phyloP scores from a whole-genome alignment of 2,329 filamentous ascomycete species.

The Hymenoscyphus linearis region DNA sequence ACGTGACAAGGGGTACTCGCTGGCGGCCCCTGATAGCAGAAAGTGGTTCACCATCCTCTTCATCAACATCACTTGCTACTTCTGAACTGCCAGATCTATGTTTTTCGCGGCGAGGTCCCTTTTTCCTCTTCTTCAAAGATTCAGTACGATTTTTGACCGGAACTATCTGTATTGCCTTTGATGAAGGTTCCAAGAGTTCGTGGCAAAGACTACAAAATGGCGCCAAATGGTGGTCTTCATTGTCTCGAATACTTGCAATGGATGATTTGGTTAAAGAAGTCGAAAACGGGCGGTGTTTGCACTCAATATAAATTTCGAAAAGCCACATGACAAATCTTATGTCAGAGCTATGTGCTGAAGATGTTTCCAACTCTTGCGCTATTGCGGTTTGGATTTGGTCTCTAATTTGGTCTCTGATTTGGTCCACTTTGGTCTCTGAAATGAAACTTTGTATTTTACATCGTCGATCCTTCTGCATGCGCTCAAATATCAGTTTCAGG shows the following conservation, averaged over 20 bases:
- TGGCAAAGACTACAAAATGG: neutral
- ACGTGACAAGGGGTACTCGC: constrained; percentile 6
- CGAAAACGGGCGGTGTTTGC: constrained; percentile 16
- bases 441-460: neutral
- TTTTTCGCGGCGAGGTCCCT: neutral
- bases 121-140: constrained; percentile 1
- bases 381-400: neutral
- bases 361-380: neutral
- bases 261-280: constrained; percentile 1
- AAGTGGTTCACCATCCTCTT: constrained; percentile 26
- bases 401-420: constrained; percentile 8
- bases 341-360: neutral
- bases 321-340: constrained; percentile 22
- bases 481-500: neutral
- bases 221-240: neutral
- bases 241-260: constrained; percentile 20
- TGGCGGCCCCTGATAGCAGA: constrained; percentile 38
- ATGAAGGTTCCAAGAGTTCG: neutral
- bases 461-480: neutral
- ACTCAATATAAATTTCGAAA: constrained; percentile 31
- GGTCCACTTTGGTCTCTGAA: constrained; percentile 8
- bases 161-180: neutral
- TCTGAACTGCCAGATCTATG: neutral
- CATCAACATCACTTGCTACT: constrained; percentile 8
- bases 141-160: neutral